phyloP scores from a whole-genome alignment of 257 asterid genomes.

The Solanum sitiens region DNA sequence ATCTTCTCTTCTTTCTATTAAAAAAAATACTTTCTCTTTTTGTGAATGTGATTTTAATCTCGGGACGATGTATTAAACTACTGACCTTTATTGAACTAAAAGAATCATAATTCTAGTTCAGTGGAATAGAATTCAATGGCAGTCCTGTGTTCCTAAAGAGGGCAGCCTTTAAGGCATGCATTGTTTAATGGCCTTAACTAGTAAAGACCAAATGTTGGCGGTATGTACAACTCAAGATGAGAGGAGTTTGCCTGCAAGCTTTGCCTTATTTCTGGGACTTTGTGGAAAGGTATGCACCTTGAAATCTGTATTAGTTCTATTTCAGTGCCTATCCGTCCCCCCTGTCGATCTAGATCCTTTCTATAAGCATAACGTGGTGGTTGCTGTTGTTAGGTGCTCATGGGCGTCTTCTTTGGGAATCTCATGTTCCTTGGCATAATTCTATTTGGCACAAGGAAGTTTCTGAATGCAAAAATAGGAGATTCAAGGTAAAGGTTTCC shows the following conservation, averaged over 20 bases:
- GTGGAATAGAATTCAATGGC: not conserved
- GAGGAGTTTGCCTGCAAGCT: conserved; percentile 15
- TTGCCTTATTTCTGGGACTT: conserved; percentile 23
- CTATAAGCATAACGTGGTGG: not conserved
- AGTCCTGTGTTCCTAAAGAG: not conserved
- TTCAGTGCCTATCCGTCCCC: not conserved
- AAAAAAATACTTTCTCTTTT: not conserved
- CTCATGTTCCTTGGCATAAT: conserved; percentile 27
- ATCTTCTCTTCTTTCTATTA: not conserved
- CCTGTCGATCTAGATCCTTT: not conserved
- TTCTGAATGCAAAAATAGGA: conserved; percentile 25
- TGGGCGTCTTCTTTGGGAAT: conserved; percentile 47
- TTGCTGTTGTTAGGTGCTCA: conserved; percentile 30
- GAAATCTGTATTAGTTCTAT: not conserved
- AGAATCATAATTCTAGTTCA: not conserved
- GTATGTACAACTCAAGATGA: conserved; percentile 30
- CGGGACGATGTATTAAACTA: not conserved
- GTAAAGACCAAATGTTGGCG: conserved; percentile 45
- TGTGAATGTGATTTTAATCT: not conserved
- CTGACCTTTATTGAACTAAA: not conserved
- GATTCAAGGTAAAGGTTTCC: conserved; percentile 32
- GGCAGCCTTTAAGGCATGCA: not conserved
- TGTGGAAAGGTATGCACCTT: conserved; percentile 39
- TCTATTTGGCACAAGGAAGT: conserved; percentile 33
- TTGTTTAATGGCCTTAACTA: conserved; percentile 33